A percentile compares a stretch with the other conserved stretches of the same genome.
phyloP scores from a whole-genome alignment of 306 rosid species.

The Castanopsis chinensis region DNA sequence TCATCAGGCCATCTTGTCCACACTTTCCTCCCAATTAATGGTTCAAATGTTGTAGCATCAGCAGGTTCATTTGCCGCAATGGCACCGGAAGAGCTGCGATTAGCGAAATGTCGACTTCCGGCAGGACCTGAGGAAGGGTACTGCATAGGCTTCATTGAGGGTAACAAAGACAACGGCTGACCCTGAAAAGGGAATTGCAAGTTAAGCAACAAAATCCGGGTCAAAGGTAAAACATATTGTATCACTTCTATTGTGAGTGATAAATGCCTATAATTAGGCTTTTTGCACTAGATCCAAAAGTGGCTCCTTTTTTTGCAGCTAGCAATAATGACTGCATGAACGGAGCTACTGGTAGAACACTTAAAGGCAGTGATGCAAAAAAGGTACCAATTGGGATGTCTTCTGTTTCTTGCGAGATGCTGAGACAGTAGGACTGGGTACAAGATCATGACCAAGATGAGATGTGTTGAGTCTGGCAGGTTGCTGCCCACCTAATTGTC shows the following conservation, averaged over 20 bases:
- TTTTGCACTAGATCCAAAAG: conserved; percentile 4
- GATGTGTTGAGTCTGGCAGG: conserved; percentile 65
- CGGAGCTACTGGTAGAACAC: neutral
- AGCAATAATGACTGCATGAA: conserved; percentile 3
- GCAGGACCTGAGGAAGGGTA: conserved; percentile 51
- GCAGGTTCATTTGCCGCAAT: conserved; percentile 47
- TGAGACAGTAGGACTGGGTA: conserved; percentile 74
- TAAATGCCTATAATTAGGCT: neutral
- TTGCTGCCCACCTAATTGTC: conserved; percentile 68
- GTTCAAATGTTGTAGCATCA: conserved; percentile 50
- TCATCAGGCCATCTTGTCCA: conserved; percentile 98
- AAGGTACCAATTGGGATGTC: conserved; percentile 65
- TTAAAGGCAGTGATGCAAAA: conserved; percentile 25
- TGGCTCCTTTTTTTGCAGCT: conserved; percentile 26
- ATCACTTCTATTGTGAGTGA: neutral
- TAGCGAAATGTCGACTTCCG: conserved; percentile 51
- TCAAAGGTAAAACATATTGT: conserved; percentile 14
- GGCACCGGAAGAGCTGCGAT: conserved; percentile 55
- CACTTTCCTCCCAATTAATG: conserved; percentile 81
- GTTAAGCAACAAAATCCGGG: neutral
- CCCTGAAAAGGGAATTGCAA: conserved; percentile 33
- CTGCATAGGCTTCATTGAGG: conserved; percentile 53
- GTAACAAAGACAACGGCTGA: conserved; percentile 56
- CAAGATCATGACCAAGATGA: conserved; percentile 60
- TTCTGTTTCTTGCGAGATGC: conserved; percentile 92